Conservation (phyloP, 2,329 filamentous ascomycete genomes). For the Fusarium dimerum region DNA sequence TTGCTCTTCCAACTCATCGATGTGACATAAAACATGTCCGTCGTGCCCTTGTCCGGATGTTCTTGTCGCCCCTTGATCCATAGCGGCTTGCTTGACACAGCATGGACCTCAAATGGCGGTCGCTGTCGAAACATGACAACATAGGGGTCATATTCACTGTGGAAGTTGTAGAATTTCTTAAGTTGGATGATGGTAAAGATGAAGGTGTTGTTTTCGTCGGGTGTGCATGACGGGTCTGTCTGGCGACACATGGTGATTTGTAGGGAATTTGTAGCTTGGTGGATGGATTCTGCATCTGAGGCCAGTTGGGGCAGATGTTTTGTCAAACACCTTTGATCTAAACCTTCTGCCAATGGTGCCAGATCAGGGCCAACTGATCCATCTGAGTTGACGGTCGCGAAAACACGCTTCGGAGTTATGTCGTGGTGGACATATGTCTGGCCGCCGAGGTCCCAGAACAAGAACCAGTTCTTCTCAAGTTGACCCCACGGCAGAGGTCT, state of each 20-base stretch:
- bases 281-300: slow-evolving; percentile 46
- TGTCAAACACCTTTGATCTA: slow-evolving; percentile 48
- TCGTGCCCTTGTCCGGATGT: slow-evolving; percentile 34
- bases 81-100: slow-evolving; percentile 49
- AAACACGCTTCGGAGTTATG: slow-evolving; percentile 49
- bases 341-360: slow-evolving; percentile 33
- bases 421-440: slow-evolving; percentile 56
- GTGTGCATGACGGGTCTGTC: slow-evolving; percentile 44
- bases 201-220: slow-evolving; percentile 51
- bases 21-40: slow-evolving; percentile 60
- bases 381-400: slow-evolving; percentile 46
- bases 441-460: slow-evolving; percentile 56
- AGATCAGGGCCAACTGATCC: slow-evolving; percentile 51
- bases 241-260: slow-evolving; percentile 55
- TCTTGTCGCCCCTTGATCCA: slow-evolving; percentile 55
- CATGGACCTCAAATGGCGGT: slow-evolving; percentile 52
- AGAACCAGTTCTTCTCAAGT: slow-evolving; percentile 64
- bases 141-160: slow-evolving; percentile 58
- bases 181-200: slow-evolving; percentile 56
- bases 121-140: slow-evolving; percentile 50
- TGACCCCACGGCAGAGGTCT: slow-evolving; percentile 45
- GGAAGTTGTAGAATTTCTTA: slow-evolving; percentile 50
- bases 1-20: slow-evolving; percentile 55
- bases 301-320: slow-evolving; percentile 45
- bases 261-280: slow-evolving; percentile 62